Evolutionary conservation across 2,329 filamentous ascomycete genomes (phyloP), one percentile per base, ranked within the genome.

Genomic region (Ophiocordyceps camponoti-leonardi): DNA sequence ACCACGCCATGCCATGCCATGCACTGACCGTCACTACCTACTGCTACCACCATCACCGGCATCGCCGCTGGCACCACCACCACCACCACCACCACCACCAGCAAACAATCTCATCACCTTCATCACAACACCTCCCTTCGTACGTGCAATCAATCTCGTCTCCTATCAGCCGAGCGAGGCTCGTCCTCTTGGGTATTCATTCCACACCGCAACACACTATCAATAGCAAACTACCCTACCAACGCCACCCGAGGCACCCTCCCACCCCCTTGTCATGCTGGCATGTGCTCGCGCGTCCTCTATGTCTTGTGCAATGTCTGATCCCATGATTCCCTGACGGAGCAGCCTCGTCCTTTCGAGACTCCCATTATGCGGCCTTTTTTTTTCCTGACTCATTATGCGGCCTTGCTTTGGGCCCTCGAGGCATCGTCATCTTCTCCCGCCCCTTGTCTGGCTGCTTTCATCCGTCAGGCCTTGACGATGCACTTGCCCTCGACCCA

Each of bases 401-500:
- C 23, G 23, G 23, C 5, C 23, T 26, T 26, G 23, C 23, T 26
- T 26, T 26, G 8, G 23, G 23, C 33, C 14, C 18, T 18, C 33
- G 33, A 14, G 33, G 13, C 33, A 14, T 37, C 13, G 6, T 26
- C n/a, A n/a, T n/a, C n/a, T n/a, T n/a, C n/a, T n/a, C n/a, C n/a
- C n/a, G n/a, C n/a, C n/a, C 8, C 23, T 8, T 8, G 5, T 8
- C 23, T 8, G 5, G 23, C 8, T 26, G 23, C 23, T 8, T 26
- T 26, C 23, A 8, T 26, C 23, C 23, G 23, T 41, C 50, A 51
- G 41, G 26, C 49, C 48, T 61, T 62, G 43, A 57, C 52, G 26
- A 61, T 54, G 49, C 65, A 65, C 49, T 62, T 65, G 42, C 50
- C 58, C 57, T 77, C 73, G 2, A 75, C 51, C 72, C 71, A 75